Evolutionary conservation across 2,329 filamentous ascomycete genomes (phyloP).

Genomic region (Alternaria burnsii): DNA sequence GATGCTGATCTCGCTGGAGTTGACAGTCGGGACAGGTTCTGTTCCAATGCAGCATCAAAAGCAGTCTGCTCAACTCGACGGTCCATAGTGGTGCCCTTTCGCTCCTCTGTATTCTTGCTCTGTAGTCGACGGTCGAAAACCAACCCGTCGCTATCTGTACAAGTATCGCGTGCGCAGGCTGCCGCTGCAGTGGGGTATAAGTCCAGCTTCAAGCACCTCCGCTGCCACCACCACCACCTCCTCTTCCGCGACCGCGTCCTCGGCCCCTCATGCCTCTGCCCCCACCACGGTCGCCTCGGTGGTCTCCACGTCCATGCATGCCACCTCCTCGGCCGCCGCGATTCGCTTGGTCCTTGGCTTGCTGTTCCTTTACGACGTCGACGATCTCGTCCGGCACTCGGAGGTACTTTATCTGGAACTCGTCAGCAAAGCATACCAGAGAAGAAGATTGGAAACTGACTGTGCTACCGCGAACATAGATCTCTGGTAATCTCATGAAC

Average conservation of each 20-base stretch:
- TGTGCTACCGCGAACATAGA: slow-evolving; percentile 97
- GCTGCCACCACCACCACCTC: slow-evolving; percentile 60
- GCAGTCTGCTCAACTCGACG: slow-evolving; percentile 1
- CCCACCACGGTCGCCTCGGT: slow-evolving; percentile 60
- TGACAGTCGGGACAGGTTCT: slow-evolving; percentile 8
- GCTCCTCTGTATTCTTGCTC: slow-evolving; percentile 3
- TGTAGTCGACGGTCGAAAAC: slow-evolving; percentile 1
- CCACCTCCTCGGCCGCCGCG: slow-evolving; percentile 74
- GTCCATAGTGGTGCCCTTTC: neutral
- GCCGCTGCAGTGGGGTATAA: slow-evolving; percentile 3
- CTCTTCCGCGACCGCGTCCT: slow-evolving; percentile 61
- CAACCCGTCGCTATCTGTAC: neutral
- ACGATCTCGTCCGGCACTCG: slow-evolving; percentile 97
- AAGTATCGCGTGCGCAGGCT: slow-evolving; percentile 9
- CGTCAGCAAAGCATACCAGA: neutral
- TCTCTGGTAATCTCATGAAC: slow-evolving; percentile 90
- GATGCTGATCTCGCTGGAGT: slow-evolving; percentile 4
- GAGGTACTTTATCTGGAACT: slow-evolving; percentile 89
- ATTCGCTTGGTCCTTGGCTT: slow-evolving; percentile 71
- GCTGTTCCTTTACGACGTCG: slow-evolving; percentile 90
- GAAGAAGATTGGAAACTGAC: slow-evolving; percentile 63
- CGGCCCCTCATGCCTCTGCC: slow-evolving; percentile 65
- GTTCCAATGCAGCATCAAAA: neutral
- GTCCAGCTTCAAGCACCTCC: slow-evolving; percentile 41
- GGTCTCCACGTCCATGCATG: slow-evolving; percentile 63